phyloP scores from a whole-genome alignment of 139 green algal species.

The Picochlorum sp. region DNA sequence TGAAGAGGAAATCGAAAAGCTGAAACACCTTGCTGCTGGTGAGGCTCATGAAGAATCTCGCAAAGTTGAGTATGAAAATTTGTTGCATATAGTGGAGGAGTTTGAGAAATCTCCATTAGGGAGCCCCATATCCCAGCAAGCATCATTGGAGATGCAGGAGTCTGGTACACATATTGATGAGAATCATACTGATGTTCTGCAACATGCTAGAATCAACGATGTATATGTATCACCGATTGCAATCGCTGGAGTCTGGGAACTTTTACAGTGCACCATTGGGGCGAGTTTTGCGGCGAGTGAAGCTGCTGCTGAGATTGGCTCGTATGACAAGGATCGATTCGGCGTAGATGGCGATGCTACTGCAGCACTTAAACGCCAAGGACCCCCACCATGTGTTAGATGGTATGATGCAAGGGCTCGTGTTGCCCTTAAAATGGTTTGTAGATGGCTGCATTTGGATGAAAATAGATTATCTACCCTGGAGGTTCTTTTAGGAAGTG shows the following conservation, averaged over 20 bases:
- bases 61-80: slow-evolving; percentile 1
- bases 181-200: too few species aligned
- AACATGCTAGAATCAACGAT: not conserved
- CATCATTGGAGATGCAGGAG: too few species aligned
- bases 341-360: not conserved
- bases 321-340: not conserved
- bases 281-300: slow-evolving; percentile 8
- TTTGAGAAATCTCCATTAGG: not conserved
- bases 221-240: slow-evolving; percentile 18
- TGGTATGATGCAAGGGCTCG: slow-evolving; percentile 70
- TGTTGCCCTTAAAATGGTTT: slow-evolving; percentile 52
- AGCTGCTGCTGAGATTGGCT: not conserved
- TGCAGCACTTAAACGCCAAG: not conserved
- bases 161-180: too few species aligned
- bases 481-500: slow-evolving; percentile 36
- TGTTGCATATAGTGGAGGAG: not conserved
- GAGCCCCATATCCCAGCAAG: too few species aligned
- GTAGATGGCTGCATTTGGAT: slow-evolving; percentile 63
- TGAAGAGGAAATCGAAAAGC: not conserved
- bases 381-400: slow-evolving; percentile 7
- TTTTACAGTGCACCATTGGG: slow-evolving; percentile 36
- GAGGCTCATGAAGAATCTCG: not conserved
- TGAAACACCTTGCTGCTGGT: not conserved
- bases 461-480: slow-evolving; percentile 45
- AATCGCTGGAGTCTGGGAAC: slow-evolving; percentile 33